Percentiles rank a stretch among this genome's conserved stretches.
Conservation (phyloP, 768 basidiomycete genomes). For the Tulasnella sp. region DNA sequence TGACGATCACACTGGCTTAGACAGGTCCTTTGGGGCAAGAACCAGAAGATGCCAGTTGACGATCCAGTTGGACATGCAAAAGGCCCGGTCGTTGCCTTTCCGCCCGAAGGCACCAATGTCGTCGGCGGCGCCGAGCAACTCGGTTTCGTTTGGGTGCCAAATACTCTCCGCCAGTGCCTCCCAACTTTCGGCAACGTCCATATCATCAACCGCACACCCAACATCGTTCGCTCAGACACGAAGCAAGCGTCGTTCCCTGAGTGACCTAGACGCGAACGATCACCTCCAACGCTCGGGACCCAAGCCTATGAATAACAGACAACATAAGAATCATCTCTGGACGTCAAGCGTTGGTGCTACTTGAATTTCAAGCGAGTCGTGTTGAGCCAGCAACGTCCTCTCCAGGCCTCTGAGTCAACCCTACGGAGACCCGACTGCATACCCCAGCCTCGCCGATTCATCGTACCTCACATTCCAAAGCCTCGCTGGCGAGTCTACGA, state of each 20-base stretch:
- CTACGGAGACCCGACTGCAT: conserved; percentile 59
- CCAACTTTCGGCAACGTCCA: conserved; percentile 84
- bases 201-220: conserved; percentile 74
- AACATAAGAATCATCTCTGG: conserved; percentile 74
- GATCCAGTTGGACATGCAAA: conserved; percentile 20
- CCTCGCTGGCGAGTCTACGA: conserved; percentile 88
- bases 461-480: conserved; percentile 70
- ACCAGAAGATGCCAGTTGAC: conserved; percentile 4
- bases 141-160: neutral
- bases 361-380: conserved; percentile 65
- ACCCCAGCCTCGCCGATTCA: conserved; percentile 67
- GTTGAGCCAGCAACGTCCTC: conserved; percentile 70
- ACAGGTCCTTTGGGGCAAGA: neutral
- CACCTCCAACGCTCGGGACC: conserved; percentile 63
- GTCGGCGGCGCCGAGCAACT: conserved; percentile 30
- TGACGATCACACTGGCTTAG: neutral
- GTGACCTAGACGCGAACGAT: conserved; percentile 47
- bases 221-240: conserved; percentile 70
- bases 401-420: conserved; percentile 63
- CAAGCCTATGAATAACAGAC: conserved; percentile 63
- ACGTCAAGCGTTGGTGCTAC: conserved; percentile 59
- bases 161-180: conserved; percentile 45
- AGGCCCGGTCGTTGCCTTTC: neutral
- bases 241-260: conserved; percentile 64
- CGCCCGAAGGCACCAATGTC: too few species aligned